Evolutionary conservation across 192 early-diverging fungal genomes (phyloP).

Genomic region (Coemansia sp.): DNA sequence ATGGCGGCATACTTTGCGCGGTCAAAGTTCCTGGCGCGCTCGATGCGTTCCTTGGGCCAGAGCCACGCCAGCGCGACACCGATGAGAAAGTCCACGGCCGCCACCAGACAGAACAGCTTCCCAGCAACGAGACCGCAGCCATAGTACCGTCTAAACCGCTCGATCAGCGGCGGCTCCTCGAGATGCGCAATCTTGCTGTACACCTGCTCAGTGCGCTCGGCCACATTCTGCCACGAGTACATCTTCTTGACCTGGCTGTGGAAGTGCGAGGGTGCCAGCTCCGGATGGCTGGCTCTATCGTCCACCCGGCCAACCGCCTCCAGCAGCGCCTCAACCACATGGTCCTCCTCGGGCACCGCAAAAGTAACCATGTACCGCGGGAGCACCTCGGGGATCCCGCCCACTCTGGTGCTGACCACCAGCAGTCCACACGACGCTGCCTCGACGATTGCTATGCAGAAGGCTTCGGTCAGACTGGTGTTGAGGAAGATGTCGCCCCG

Average conservation of each 20-base stretch:
- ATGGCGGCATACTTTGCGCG: slow-evolving; percentile 17
- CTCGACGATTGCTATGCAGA: slow-evolving; percentile 98
- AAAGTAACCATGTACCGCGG: slow-evolving; percentile 91
- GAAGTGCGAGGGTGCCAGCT: slow-evolving; percentile 66
- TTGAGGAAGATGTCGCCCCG: slow-evolving; percentile 96
- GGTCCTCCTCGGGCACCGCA: slow-evolving; percentile 82
- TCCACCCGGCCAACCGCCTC: slow-evolving; percentile 71
- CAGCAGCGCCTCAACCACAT: slow-evolving; percentile 69
- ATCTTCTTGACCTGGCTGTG: slow-evolving; percentile 85
- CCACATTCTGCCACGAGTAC: slow-evolving; percentile 98
- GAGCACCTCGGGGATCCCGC: slow-evolving; percentile 95
- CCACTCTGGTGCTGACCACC: slow-evolving; percentile 94
- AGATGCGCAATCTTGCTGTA: slow-evolving; percentile 72
- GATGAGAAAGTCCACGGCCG: slow-evolving; percentile 82
- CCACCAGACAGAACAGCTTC: slow-evolving; percentile 86
- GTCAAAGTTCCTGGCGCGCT: slow-evolving; percentile 66
- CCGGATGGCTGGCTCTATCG: slow-evolving; percentile 50
- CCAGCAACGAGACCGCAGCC: slow-evolving; percentile 89
- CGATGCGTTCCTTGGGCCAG: slow-evolving; percentile 72
- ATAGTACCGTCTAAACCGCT: slow-evolving; percentile 79
- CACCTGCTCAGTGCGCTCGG: slow-evolving; percentile 84
- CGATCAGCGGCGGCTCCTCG: slow-evolving; percentile 70
- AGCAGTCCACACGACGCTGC: slow-evolving; percentile 92
- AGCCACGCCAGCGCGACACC: slow-evolving; percentile 80
- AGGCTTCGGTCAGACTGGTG: slow-evolving; percentile 96